Conservation (phyloP, 2,329 filamentous ascomycete species). For the Talaromyces verruculosus region DNA sequence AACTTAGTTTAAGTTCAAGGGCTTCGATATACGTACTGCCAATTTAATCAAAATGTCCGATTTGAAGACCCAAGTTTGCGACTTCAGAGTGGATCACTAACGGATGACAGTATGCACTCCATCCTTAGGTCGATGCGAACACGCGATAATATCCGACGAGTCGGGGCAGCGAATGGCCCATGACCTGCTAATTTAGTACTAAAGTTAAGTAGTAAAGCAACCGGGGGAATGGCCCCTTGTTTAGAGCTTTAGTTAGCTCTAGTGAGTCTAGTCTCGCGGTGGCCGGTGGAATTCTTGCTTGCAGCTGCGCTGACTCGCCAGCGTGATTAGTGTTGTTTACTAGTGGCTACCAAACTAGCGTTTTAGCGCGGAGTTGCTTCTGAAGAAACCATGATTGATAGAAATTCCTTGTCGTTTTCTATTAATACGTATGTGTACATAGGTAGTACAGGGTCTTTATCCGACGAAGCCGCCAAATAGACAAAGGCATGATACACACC, state of each 20-base stretch:
- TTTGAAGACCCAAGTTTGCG: neutral
- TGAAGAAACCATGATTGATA: neutral
- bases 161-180: neutral
- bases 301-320: neutral
- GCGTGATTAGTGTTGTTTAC: neutral
- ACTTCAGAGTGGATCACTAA: neutral
- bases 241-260: neutral
- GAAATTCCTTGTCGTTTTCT: neutral
- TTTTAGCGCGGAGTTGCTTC: neutral
- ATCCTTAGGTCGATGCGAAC: neutral
- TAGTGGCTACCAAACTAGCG: neutral
- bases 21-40: neutral
- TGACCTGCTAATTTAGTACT: neutral
- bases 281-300: neutral
- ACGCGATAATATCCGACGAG: neutral
- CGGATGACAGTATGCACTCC: constrained; percentile 1
- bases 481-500: neutral
- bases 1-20: neutral
- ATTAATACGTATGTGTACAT: neutral
- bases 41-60: neutral
- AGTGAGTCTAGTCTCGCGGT: neutral
- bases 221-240: neutral
- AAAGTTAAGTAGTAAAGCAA: neutral
- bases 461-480: neutral
- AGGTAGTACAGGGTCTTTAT: neutral